A percentile compares a stretch with the other conserved stretches of the same genome.
Evolutionary conservation across 768 basidiomycete genomes (phyloP).

Genomic region (Suillus alpinus): DNA sequence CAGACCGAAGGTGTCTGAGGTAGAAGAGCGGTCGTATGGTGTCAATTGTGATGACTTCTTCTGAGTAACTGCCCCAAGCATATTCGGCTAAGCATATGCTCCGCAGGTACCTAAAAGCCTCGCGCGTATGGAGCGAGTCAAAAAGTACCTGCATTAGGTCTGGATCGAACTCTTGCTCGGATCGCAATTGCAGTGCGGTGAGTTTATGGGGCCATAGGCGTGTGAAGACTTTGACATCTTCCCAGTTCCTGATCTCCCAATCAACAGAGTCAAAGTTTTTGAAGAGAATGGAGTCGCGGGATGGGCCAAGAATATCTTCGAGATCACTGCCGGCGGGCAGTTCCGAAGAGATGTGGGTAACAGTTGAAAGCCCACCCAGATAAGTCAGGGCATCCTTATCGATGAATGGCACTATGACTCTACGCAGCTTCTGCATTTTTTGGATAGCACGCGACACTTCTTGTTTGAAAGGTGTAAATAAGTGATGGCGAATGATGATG

Average conservation of each 20-base stretch:
- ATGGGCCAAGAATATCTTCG: neutral
- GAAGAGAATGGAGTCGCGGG: neutral
- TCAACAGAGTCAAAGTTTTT: neutral
- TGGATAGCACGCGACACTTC: neutral
- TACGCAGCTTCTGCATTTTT: neutral
- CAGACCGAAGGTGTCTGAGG: too few relatives aligned
- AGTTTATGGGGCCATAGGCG: neutral
- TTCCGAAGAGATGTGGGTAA: neutral
- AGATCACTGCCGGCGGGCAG: neutral
- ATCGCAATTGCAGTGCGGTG: neutral
- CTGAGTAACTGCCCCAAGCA: too few relatives aligned
- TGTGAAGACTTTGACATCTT: neutral
- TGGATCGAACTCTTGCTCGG: neutral
- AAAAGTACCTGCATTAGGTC: neutral
- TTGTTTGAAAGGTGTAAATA: neutral
- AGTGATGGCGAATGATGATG: too few relatives aligned
- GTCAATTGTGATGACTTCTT: too few relatives aligned
- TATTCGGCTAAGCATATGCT: too few relatives aligned
- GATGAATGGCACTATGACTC: neutral
- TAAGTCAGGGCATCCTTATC: neutral
- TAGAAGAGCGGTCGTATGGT: too few relatives aligned
- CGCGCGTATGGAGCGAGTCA: neutral
- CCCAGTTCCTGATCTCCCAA: neutral
- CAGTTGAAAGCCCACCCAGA: neutral
- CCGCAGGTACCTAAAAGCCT: neutral